Evolutionary conservation across 192 early-diverging fungal genomes (phyloP), one percentile per base, ranked within the genome.

Genomic region (Coemansia sp.): DNA sequence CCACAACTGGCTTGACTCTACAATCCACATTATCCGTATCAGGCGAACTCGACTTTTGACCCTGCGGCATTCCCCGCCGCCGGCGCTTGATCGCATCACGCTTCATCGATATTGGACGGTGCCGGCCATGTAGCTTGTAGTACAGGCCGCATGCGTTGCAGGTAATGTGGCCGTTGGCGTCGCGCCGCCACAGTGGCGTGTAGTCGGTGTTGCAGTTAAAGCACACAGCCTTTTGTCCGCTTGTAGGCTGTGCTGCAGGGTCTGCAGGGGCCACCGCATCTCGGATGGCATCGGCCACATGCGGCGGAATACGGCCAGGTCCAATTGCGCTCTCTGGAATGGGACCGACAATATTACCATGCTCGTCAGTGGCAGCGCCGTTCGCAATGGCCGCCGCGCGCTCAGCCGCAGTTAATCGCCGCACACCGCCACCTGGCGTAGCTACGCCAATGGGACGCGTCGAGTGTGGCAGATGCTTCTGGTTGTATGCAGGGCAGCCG

Each of bases 121-220:
- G 88, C 19, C 83, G 76, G 73, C 83, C 84, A 63, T 96, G 93
- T 56, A 94, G 83, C 58, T 89, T 90, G 74, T 87, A 94, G 74
- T 97, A 97, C 41, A 97, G 76, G 5, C 95, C 95, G 70, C 94
- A 97, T 23, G 94, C 94, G 70, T 96, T 96, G 84, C 94, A 96
- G 19, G 92, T 85, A 32, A 88, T 73, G 12, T 90, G 86, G 63
- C 90, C 90, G 7, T 84, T 81, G 22, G 81, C 85, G 61, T 91
- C 89, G 38, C 91, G 84, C 50, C 92, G 79, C 92, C 92, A 93
- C 15, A 92, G 76, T 15, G 92, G 92, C 24, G 93, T 88, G 24
- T 84, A 80, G 57, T 86, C 88, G 2, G 87, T 89, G 25, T 82
- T 80, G 76, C 93, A 94, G 66, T 93, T 93, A 52, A 84, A 89